phyloP scores from a whole-genome alignment of 2,329 filamentous ascomycete genomes.

The Coniochaeta sp. region DNA sequence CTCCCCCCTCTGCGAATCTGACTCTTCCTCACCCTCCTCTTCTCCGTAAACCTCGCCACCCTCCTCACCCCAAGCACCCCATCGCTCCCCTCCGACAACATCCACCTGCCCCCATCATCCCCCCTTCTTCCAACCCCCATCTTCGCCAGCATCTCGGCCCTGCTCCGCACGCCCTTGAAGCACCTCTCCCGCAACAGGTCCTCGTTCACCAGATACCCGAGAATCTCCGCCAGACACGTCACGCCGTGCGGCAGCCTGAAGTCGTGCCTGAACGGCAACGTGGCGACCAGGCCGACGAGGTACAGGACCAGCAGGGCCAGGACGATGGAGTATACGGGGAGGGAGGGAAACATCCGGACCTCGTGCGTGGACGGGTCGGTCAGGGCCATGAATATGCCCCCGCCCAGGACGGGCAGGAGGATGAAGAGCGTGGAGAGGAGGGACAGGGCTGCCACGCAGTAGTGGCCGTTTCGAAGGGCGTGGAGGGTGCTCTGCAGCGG shows the following conservation, averaged over 20 bases:
- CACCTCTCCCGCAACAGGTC: constrained; percentile 64
- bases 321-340: constrained; percentile 66
- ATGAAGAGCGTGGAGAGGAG: constrained; percentile 51
- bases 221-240: constrained; percentile 64
- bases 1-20: constrained; percentile 15
- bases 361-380: constrained; percentile 40
- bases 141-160: constrained; percentile 59
- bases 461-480: constrained; percentile 55
- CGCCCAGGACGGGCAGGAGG: constrained; percentile 58
- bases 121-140: constrained; percentile 44
- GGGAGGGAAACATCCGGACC: constrained; percentile 63
- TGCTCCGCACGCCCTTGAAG: constrained; percentile 60
- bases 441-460: constrained; percentile 55
- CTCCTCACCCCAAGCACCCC: constrained; percentile 35
- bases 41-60: constrained; percentile 37
- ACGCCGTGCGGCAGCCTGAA: constrained; percentile 67
- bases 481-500: constrained; percentile 52
- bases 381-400: constrained; percentile 67
- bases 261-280: constrained; percentile 52
- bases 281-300: constrained; percentile 50
- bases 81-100: constrained; percentile 25
- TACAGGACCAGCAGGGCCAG: constrained; percentile 67
- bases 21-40: constrained; percentile 19
- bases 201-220: constrained; percentile 69
- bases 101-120: constrained; percentile 43